These are phyloP conservation scores for Lepraria neglecta DNA, from an alignment of 495 filamentous ascomycete species.

Conservation along the genomic window DNA sequence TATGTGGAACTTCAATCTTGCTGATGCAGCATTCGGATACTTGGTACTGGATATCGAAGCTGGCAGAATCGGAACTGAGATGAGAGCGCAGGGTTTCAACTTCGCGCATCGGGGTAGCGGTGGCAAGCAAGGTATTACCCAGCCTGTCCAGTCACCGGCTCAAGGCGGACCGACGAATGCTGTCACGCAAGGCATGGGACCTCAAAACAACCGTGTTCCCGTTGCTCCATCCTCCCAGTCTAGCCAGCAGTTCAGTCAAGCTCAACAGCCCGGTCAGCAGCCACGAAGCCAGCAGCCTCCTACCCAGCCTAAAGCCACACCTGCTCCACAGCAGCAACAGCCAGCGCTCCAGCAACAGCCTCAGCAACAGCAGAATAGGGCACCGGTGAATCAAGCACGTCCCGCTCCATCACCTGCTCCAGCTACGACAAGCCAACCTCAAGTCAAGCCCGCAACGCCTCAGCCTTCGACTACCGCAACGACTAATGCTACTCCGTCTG, in stretches of 20 bases:
- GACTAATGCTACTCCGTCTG: slow-evolving; percentile 27
- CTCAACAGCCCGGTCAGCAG: slow-evolving; percentile 33
- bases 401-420: slow-evolving; percentile 45
- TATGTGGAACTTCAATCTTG: slow-evolving; percentile 99
- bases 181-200: slow-evolving; percentile 27
- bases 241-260: slow-evolving; percentile 32
- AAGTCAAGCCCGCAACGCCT: slow-evolving; percentile 50
- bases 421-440: slow-evolving; percentile 44
- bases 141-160: slow-evolving; percentile 34
- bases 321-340: slow-evolving; percentile 34
- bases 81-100: slow-evolving; percentile 98
- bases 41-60: slow-evolving; percentile 89
- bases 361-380: slow-evolving; percentile 38
- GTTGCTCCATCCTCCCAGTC: slow-evolving; percentile 32
- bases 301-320: slow-evolving; percentile 28
- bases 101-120: slow-evolving; percentile 78
- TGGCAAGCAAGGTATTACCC: slow-evolving; percentile 40
- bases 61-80: slow-evolving; percentile 93
- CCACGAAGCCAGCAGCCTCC: slow-evolving; percentile 33
- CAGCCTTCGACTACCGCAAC: slow-evolving; percentile 39
- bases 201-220: slow-evolving; percentile 28
- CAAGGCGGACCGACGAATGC: slow-evolving; percentile 25
- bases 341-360: slow-evolving; percentile 31
- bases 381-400: slow-evolving; percentile 33
- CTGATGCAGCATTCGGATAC: slow-evolving; percentile 95